A percentile compares a stretch with the other conserved stretches of the same genome.
phyloP scores from a whole-genome alignment of 2,329 filamentous ascomycete species.

The Monosporascus cannonballus region DNA sequence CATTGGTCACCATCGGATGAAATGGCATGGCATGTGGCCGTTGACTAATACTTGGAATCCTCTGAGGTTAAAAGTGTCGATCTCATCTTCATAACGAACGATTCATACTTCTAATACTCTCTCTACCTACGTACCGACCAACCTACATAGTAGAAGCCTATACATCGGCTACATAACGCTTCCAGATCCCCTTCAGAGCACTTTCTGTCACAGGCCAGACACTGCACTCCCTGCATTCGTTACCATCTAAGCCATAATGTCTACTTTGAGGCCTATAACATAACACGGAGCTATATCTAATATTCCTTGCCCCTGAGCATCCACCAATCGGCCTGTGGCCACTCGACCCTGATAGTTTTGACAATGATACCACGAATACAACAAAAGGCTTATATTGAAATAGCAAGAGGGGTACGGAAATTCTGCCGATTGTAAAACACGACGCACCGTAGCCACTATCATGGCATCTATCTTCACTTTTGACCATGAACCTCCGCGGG shows the following conservation, averaged over 20 bases:
- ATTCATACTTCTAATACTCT: too few relatives aligned
- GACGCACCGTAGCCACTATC: background rate
- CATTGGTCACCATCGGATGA: too few relatives aligned
- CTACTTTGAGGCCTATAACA: background rate
- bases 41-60: too few relatives aligned
- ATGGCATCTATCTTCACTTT: conserved; percentile 98
- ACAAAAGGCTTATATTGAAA: conserved; percentile 3
- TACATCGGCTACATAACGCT: too few relatives aligned
- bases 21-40: too few relatives aligned
- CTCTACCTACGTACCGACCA: too few relatives aligned
- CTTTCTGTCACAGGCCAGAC: too few relatives aligned
- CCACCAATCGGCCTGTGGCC: conserved; percentile 7
- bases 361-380: conserved; percentile 37
- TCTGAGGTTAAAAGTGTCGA: too few relatives aligned
- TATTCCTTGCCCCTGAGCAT: background rate
- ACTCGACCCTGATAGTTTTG: conserved; percentile 17
- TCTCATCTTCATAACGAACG: too few relatives aligned
- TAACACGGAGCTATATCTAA: background rate
- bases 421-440: conserved; percentile 10
- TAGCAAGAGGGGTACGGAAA: conserved; percentile 1
- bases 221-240: too few relatives aligned
- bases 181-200: too few relatives aligned
- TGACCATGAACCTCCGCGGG: conserved; percentile 78
- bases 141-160: too few relatives aligned
- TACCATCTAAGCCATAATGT: background rate